Base-by-base conservation (phyloP, 805 yeast genomes). In the Ogataea henricii region DNA sequence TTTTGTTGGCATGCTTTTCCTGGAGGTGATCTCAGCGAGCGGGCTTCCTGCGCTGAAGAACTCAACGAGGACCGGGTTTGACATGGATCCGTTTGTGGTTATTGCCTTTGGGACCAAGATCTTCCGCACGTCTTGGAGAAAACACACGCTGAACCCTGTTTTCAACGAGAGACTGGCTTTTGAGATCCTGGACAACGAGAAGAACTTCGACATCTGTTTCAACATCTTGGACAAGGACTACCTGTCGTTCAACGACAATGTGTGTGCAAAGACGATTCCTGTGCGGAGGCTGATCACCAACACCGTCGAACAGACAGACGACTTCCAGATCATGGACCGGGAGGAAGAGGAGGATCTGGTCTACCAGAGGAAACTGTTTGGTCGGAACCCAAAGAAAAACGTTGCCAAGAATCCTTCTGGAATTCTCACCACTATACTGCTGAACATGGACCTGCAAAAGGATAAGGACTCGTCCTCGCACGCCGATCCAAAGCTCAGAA, bases 31-130 rank as follows among this genome's bases (percentile, higher is more conserved):
- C 3, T 79, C 85, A 1, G 89, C 92, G 8, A 69, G 79, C 2
- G 89, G 85, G 48, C 70, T 92, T 30, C 99, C 99, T 1, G 88
- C 95, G 0, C 74, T 84, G 45, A 76, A 77, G 34, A 84, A 85
- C 54, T 69, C 87, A 13, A 81, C 87, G 0, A 72, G 90, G 8
- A 80, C 89, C 18, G 84, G 91, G 1, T 92, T 87, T 61, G 96
- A 90, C 65, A 89, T 94, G 95, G 99, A 94, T 62, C 98, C 98
- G 2, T 94, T 92, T 68, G 92, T 92, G 2, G 89, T 92, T 16
- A 84, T 89, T 1, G 83, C 96, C 0, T 89, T 92, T 65, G 97
- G 97, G 8, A 84, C 87, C 58, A 85, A 85, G 55, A 89, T 92
- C 0, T 92, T 81, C 65, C 79, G 95, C 55, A 90, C 97, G 0